Evolutionary conservation across 495 filamentous ascomycete genomes (phyloP), one percentile per base, ranked within the genome.

Genomic region (Penicillium alfredii): DNA sequence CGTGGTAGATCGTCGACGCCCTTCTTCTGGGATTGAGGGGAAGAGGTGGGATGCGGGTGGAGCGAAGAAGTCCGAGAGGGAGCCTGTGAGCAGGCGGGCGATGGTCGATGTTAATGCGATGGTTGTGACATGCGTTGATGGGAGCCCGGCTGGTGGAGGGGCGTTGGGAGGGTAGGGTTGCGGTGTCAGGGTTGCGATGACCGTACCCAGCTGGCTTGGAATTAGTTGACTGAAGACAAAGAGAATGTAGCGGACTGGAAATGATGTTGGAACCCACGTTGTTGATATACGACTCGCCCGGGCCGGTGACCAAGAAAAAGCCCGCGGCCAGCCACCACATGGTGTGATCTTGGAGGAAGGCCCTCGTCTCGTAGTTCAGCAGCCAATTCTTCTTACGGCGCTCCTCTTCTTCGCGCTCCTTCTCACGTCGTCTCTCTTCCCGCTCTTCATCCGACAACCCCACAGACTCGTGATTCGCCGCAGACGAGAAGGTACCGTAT

Each of bases 241-340:
- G 14, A 15, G 7, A 3, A 30, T 11, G 14, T 3, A 10, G 7
- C 24, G 8, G 10, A 45, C 40, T 45, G 14, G 14, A 35, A 19
- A 16, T 23, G 23, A 9, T n/a, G 11, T 2, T 25, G 19, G 12
- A 3, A 49, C 47, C 8, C 45, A 76, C 74, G 47, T 98, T 98
- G 64, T 97, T 98, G 51, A 96, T 88, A 61, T 95, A 98, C 6
- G 88, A 82, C 68, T 98, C 92, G 12, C 90, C 89, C 0, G 92
- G 89, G 3, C 92, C 92, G 33, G 84, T 87, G 42, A 93, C 85
- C 44, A 96, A 72, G 73, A 96, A 94, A 65, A 98, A 93, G 14
- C 90, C 92, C 2, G 80, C 58, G 0, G 88, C 86, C 39, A 98
- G 77, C 64, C 74, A 84, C 92, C 92, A 97, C 90, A 97, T 95